phyloP scores from a whole-genome alignment of 768 basidiomycete species.

The Cystofilobasidium macerans region DNA sequence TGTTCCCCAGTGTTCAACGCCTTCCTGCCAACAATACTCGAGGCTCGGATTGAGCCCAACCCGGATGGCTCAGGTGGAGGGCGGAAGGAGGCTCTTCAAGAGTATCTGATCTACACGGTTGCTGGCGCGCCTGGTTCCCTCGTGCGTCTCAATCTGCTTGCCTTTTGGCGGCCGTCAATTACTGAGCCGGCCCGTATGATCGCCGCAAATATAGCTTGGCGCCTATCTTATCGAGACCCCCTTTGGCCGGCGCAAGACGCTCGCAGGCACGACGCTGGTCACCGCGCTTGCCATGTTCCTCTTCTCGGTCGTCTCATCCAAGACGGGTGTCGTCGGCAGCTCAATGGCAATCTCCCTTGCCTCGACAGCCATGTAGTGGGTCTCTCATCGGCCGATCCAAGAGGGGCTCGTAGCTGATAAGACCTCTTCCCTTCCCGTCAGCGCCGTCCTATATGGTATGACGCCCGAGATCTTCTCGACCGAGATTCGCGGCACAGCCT shows the following conservation, averaged over 20 bases:
- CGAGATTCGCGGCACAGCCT: constrained; percentile 74
- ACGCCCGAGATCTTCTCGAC: constrained; percentile 80
- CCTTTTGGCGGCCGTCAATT: too few relatives aligned
- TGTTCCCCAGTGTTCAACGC: constrained; percentile 68
- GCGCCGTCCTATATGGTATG: constrained; percentile 44
- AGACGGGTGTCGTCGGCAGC: constrained; percentile 53
- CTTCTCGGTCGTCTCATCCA: constrained; percentile 53
- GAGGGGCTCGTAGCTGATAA: constrained; percentile 44
- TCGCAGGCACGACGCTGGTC: constrained; percentile 43
- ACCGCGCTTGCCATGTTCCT: constrained; percentile 62
- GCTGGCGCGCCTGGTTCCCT: constrained; percentile 77
- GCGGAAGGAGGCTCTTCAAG: constrained; percentile 51
- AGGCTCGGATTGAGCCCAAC: constrained; percentile 43
- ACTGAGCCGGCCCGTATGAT: neutral
- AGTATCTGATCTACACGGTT: constrained; percentile 73
- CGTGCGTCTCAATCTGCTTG: constrained; percentile 43
- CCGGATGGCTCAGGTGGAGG: constrained; percentile 28
- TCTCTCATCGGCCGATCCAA: constrained; percentile 9
- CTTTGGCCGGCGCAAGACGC: constrained; percentile 55
- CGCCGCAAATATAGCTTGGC: constrained; percentile 51
- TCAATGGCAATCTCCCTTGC: constrained; percentile 68
- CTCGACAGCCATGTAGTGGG: constrained; percentile 48
- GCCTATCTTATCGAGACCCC: constrained; percentile 63
- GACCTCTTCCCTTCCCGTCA: neutral
- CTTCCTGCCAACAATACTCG: constrained; percentile 73